Evolutionary conservation across 805 yeast genomes (phyloP), one percentile per base, ranked within the genome.

Genomic region (Lipomyces yamanashiensis): DNA sequence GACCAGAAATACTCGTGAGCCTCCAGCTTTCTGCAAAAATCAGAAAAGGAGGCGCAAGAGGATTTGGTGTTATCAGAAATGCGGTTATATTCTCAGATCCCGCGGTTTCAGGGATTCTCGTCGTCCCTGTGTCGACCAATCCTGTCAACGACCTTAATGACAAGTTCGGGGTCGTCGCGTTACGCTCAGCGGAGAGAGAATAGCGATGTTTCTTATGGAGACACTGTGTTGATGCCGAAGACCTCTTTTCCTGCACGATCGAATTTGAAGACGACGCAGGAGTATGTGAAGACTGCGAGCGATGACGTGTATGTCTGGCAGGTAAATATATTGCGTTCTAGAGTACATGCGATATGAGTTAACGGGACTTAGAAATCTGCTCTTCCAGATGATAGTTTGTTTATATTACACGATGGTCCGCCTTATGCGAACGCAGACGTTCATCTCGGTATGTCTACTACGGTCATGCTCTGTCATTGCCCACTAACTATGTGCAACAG

Each of bases 391-490:
- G 54, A 75, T 12, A 63, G 62, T 0, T 71, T 71, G 41, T 93
- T 88, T 70, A 82, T 88, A 1, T 77, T 95, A 0, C 98, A 92
- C 70, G 99, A 95, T 76, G 99, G 99, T 0, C 99, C 99, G 0
- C 99, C 99, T 0, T 95, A 93, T 76, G 98, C 99, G 12, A 95
- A 95, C 73, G 99, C 98, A 2, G 91, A 88, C 66, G 78, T 95
- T 23, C 99, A 95, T 74, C 75, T 92, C 55, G 73, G 71, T 67
- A 53, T 10, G 68, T 21, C 17, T n/a, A 8, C 12, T 33, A 36
- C 15, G 3, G 7, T 9, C 34, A 9, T 33, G 3, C 1, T 2
- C 54, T n/a, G 34, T 10, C 15, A 12, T 8, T 15, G 9, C 3
- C 33, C 15, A 8, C 36, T 33, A 8, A 23, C 44, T 13, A 41